A percentile compares a stretch with the other conserved stretches of the same genome.
Evolutionary conservation across 1,284 basidiomycete genomes (phyloP).

Genomic region (Rhodofomes roseus): DNA sequence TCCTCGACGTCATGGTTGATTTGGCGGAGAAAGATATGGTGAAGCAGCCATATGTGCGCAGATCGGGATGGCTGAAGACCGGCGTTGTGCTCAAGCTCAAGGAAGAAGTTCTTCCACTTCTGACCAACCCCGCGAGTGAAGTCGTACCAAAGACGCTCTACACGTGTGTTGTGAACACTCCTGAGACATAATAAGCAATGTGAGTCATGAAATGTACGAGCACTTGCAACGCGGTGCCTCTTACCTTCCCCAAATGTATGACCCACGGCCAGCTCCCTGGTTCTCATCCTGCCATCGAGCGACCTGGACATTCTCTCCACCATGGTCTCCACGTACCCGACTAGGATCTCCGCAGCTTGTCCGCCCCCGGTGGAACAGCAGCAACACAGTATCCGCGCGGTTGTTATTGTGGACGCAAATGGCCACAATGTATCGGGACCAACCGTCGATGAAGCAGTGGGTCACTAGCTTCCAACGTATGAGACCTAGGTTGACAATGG

Average conservation of each 20-base stretch:
- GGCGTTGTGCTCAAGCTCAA: constrained; percentile 15
- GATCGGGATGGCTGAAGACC: neutral
- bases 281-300: constrained; percentile 26
- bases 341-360: constrained; percentile 22
- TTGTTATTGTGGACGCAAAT: constrained; percentile 26
- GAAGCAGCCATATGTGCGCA: neutral
- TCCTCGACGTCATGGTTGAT: constrained; percentile 9
- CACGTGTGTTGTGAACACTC: constrained; percentile 28
- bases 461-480: constrained; percentile 34
- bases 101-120: constrained; percentile 30
- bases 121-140: constrained; percentile 15
- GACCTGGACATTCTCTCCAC: constrained; percentile 29
- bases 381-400: constrained; percentile 22
- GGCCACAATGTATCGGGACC: constrained; percentile 22
- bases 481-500: constrained; percentile 5
- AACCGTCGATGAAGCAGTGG: constrained; percentile 34
- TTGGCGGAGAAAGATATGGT: constrained; percentile 6
- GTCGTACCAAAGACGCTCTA: constrained; percentile 34
- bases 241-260: constrained; percentile 35
- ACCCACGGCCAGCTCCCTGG: constrained; percentile 21
- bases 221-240: constrained; percentile 5
- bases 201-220: neutral
- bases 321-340: constrained; percentile 30
- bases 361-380: constrained; percentile 19
- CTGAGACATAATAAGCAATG: constrained; percentile 17